A percentile compares a stretch with the other conserved stretches of the same genome.
Evolutionary conservation across 169 alveolate genomes (phyloP).

Genomic region (Theileria sp.): DNA sequence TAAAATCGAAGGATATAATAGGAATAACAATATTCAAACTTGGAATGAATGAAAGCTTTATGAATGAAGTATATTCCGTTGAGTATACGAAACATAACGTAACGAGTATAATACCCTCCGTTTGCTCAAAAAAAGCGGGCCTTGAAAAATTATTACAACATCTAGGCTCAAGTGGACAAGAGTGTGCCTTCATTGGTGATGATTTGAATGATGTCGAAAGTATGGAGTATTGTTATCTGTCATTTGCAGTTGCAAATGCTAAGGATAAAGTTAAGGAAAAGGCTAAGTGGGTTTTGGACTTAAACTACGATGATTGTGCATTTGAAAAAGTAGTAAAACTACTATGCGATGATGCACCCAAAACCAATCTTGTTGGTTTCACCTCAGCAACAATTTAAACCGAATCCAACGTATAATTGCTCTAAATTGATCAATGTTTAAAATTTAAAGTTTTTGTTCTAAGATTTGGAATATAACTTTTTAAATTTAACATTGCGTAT

Average conservation of each 20-base stretch:
- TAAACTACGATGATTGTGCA: constrained; percentile 35
- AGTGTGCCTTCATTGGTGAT: constrained; percentile 55
- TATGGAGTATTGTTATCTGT: constrained; percentile 17
- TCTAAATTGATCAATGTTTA: background rate
- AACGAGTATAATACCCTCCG: background rate
- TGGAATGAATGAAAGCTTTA: background rate
- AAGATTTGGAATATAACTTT: background rate
- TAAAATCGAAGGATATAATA: background rate
- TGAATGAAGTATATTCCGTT: background rate
- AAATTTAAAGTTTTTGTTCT: too few relatives aligned
- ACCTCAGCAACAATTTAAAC: background rate
- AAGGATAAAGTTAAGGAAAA: constrained; percentile 1
- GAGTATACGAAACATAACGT: background rate
- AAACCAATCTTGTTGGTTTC: background rate
- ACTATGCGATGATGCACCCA: constrained; percentile 13
- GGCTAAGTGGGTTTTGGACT: constrained; percentile 40
- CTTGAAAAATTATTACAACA: background rate
- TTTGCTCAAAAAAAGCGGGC: background rate
- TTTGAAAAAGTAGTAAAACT: constrained; percentile 26
- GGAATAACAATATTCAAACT: background rate
- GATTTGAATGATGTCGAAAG: constrained; percentile 38
- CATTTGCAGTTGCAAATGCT: constrained; percentile 60
- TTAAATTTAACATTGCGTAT: too few relatives aligned
- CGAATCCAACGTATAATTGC: background rate
- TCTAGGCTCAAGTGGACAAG: constrained; percentile 3